These are phyloP conservation scores for Glycyrrhiza uralensis DNA, from an alignment of 306 rosid species.

Conservation along the genomic window DNA sequence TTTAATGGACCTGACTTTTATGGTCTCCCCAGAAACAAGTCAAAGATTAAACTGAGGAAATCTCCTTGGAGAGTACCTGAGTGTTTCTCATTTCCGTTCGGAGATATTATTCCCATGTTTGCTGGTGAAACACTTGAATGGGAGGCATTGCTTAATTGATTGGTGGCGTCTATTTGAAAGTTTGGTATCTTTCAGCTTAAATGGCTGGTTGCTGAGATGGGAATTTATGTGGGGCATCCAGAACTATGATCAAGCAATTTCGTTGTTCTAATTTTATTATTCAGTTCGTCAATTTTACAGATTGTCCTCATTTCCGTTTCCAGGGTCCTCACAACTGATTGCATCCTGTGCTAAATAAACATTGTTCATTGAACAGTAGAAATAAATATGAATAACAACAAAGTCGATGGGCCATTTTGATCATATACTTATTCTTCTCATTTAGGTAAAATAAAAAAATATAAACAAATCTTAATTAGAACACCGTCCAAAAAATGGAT, in stretches of 20 bases:
- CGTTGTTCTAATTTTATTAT: not conserved
- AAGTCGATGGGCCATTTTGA: not conserved
- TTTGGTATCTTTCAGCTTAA: constrained; percentile 6
- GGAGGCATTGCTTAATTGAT: constrained; percentile 51
- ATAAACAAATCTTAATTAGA: not conserved
- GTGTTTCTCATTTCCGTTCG: constrained; percentile 56
- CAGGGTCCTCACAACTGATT: not conserved
- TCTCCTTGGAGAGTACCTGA: constrained; percentile 78
- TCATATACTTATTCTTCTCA: not conserved
- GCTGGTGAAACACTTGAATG: constrained; percentile 82
- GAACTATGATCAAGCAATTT: not conserved
- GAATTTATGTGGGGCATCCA: not conserved
- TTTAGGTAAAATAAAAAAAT: not conserved
- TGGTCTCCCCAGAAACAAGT: constrained; percentile 77
- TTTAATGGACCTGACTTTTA: constrained; percentile 98
- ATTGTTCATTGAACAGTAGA: too few relatives aligned
- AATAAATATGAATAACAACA: not conserved
- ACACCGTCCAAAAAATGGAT: not conserved
- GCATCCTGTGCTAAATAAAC: not conserved
- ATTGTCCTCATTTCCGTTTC: not conserved
- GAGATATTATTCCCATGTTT: constrained; percentile 82
- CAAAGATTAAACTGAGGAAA: constrained; percentile 60
- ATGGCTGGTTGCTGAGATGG: not conserved
- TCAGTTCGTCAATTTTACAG: not conserved
- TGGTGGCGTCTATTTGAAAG: not conserved